Evolutionary conservation across 805 yeast species (phyloP), one percentile per base, ranked within the genome.

Genomic region (Isabelozyma gotoi): DNA sequence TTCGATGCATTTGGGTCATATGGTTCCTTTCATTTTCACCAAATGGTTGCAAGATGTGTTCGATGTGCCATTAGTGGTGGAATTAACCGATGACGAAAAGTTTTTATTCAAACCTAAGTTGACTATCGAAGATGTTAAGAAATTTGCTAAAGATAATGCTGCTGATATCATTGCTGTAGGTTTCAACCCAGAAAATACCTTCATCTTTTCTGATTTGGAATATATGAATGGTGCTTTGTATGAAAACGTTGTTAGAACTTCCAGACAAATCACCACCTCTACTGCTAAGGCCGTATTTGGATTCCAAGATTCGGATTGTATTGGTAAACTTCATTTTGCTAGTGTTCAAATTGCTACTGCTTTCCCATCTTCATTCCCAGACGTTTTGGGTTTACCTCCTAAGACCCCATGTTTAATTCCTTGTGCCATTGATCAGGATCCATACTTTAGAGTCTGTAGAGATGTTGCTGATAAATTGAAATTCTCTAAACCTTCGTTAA

Each of bases 401-500:
- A 94, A 91, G 72, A 89, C 97, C 0, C 98, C 97, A 49, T 89
- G 96, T 68, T 75, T 94, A 65, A 94, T 94, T 65, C 99, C 99
- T 33, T 94, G 99, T 77, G 99, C 99, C 38, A 94, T 94, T 63
- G 99, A 94, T 65, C 99, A 92, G 74, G 99, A 94, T 67, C 98
- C 99, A 21, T 94, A 94, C 68, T 94, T 94, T 75, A 80, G 99
- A 68, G 95, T 94, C 17, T 88, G 96, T 68, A 80, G 99, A 70
- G 99, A 94, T 64, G 99, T 94, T 52, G 97, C 99, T 8, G 90
- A 84, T 59, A 94, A 92, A 67, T 78, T 94, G 63, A 86, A 85
- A 66, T 95, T 78, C 63, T 73, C 90, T 49, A 94, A 94, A 69
- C 98, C 98, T 15, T 82, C 97, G 7, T 78, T 94, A 62, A 75